Base-by-base conservation (phyloP, 2,329 filamentous ascomycete genomes). In the Helminthosporium solani region DNA sequence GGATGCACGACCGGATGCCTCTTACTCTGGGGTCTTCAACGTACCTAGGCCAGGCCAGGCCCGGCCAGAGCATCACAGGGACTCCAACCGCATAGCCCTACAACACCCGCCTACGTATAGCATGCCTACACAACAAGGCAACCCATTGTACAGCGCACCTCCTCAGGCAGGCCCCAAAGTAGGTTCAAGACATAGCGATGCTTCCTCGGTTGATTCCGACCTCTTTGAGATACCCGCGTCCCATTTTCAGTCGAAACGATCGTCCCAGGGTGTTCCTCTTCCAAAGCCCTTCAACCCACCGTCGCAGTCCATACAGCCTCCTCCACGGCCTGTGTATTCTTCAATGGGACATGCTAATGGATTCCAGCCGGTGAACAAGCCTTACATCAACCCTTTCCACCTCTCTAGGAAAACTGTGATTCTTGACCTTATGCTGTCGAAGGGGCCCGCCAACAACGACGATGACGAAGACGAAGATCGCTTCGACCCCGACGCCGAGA, bases 321-420 rank as follows among this genome's bases (percentile, higher is more conserved):
- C 78, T 6, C 71, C 77, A 1, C 71, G 73, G 47, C 77, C 78
- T 2, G 68, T 77, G 12, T 84, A 78, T 56, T 78, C 79, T 7
- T 81, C 80, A 3, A 73, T 71, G 41, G 67, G 64, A 66, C 52
- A 72, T 61, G 52, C 64, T 63, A 57, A 70, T 66, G 54, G 61
- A 54, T 68, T 71, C 54, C 55, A 75, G 67, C 62, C 70, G 49
- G 52, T 71, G 5, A 70, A 69, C 44, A 49, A 56, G 33, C 50
- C 57, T 19, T 39, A 54, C 27, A 54, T 59, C 34, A 62, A 66
- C 33, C 62, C 63, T 19, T 52, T 63, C 9, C 62, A 65, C 19
- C 53, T 56, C 2, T 53, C 54, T 12, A 64, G 69, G 9, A 71
- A 75, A 54, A 74, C 75, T 7, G 46, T 75, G 20, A 70, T 71